Percentiles rank a stretch among this genome's conserved stretches.
Evolutionary conservation across 192 early-diverging fungal species (phyloP).

Genomic region (Dissophora ornata): DNA sequence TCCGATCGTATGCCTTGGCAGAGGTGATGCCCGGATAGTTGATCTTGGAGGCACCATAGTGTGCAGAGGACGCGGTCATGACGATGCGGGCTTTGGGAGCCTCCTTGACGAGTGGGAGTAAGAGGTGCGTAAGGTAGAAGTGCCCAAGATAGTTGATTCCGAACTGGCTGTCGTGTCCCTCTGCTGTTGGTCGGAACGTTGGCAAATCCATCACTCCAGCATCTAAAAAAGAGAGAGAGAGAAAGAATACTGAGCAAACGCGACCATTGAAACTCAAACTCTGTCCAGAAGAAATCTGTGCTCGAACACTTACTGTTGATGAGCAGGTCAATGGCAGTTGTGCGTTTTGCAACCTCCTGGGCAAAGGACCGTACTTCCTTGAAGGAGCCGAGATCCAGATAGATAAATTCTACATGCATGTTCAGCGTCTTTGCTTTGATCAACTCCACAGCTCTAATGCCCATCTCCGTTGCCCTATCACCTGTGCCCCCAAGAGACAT

Average conservation of each 20-base stretch:
- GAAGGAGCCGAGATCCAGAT: constrained; percentile 45
- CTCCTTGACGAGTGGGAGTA: constrained; percentile 27
- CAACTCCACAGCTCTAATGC: constrained; percentile 36
- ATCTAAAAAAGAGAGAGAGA: constrained; percentile 10
- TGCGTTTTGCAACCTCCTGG: constrained; percentile 7
- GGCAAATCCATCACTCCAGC: constrained; percentile 50
- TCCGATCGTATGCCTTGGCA: constrained; percentile 30
- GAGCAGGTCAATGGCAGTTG: constrained; percentile 24
- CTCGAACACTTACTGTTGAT: constrained; percentile 46
- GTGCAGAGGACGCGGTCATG: constrained; percentile 44
- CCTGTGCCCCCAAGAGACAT: constrained; percentile 11
- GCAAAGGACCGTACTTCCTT: constrained; percentile 28
- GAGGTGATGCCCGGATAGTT: constrained; percentile 43
- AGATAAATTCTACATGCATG: constrained; percentile 42
- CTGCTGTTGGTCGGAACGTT: constrained; percentile 35
- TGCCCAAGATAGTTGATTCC: constrained; percentile 48
- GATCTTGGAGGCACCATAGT: constrained; percentile 46
- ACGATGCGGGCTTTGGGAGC: constrained; percentile 48
- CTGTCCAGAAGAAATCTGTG: too few relatives aligned
- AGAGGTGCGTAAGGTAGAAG: constrained; percentile 26
- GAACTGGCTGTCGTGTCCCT: constrained; percentile 51
- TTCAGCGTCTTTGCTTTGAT: constrained; percentile 47
- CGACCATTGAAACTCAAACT: too few relatives aligned
- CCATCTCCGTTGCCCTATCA: constrained; percentile 39
- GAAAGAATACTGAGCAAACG: not conserved